These are phyloP conservation scores for Oemleria cerasiformis DNA, from an alignment of 306 rosid genomes.

Conservation along the genomic window DNA sequence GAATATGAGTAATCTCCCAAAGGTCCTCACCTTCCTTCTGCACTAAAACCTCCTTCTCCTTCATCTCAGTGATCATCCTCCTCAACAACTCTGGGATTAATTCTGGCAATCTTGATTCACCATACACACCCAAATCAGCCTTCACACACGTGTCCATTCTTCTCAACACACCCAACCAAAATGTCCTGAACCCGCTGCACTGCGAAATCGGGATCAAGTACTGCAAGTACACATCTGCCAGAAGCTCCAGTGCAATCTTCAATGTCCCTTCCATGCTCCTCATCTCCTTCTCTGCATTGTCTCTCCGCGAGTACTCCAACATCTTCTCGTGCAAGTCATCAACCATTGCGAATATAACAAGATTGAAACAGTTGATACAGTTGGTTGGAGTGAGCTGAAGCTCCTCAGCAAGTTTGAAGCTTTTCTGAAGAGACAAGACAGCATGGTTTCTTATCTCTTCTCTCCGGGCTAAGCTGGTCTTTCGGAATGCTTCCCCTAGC, in stretches of 20 bases:
- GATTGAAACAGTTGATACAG: constrained; percentile 66
- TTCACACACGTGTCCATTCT: constrained; percentile 96
- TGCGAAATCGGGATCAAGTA: constrained; percentile 58
- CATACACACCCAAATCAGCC: constrained; percentile 74
- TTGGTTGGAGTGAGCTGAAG: constrained; percentile 48
- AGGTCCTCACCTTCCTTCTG: constrained; percentile 69
- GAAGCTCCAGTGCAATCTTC: constrained; percentile 65
- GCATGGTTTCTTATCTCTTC: constrained; percentile 92
- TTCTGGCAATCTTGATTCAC: constrained; percentile 52
- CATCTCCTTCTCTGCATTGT: constrained; percentile 75
- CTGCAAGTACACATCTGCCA: constrained; percentile 65
- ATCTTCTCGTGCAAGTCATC: constrained; percentile 90
- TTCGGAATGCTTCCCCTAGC: constrained; percentile 75
- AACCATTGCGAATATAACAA: constrained; percentile 76
- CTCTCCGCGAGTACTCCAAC: constrained; percentile 90
- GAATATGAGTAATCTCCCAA: constrained; percentile 78
- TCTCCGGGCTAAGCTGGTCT: constrained; percentile 68
- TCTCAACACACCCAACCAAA: constrained; percentile 86
- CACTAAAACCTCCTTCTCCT: constrained; percentile 52
- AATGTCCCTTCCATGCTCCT: constrained; percentile 93
- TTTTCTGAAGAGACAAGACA: constrained; percentile 54
- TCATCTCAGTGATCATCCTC: constrained; percentile 67
- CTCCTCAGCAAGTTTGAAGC: constrained; percentile 71
- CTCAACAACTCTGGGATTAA: constrained; percentile 61
- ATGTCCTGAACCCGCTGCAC: constrained; percentile 53